Evolutionary conservation across 176 grass and related monocot species (phyloP), one percentile per base, ranked within the genome.

Genomic region (Carex pumila): DNA sequence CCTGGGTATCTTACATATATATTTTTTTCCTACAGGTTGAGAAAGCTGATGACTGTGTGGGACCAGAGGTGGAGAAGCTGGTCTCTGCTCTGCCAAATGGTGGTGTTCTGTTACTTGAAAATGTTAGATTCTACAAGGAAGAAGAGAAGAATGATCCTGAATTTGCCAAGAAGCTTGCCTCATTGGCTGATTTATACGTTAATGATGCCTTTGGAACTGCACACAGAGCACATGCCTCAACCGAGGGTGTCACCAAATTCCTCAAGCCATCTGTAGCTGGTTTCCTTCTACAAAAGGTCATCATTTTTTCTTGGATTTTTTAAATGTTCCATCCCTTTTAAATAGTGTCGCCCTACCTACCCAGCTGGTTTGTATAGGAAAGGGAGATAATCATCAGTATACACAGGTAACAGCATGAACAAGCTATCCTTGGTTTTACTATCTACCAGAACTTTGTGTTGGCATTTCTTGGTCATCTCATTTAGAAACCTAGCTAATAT

Each of bases 131-230:
- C 71, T 85, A 89, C 57, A 89, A 89, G 74, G 87, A 89, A 81
- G 87, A 89, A 85, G 87, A 89, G 83, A 85, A 89, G 75, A 89
- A 89, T 74, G 87, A 85, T 57, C 87, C 87, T 56, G 87, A 86
- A 72, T 89, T 89, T 50, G 87, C 87, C 22, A 82, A 89, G 78
- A 89, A 89, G 83, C 57, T 89, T 50, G 87, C 87, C 4, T 89
- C 87, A 53, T 73, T 89, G 34, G 87, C 83, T 55, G 87, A 89
- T 55, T 62, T 89, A 34, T 89, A 89, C 56, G 87, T 89, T 30
- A 89, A 89, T n/a, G 87, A 89, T 75, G 87, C 87, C 66, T 89
- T 89, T 59, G 87, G 87, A 50, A 89, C 87, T 54, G 87, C 87
- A 30, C 87, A 89, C 54, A 89, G 87, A 82, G 83, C 87, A 56